These are phyloP conservation scores for Acmispon strigosus DNA, from an alignment of 306 rosid species.

Conservation along the genomic window DNA sequence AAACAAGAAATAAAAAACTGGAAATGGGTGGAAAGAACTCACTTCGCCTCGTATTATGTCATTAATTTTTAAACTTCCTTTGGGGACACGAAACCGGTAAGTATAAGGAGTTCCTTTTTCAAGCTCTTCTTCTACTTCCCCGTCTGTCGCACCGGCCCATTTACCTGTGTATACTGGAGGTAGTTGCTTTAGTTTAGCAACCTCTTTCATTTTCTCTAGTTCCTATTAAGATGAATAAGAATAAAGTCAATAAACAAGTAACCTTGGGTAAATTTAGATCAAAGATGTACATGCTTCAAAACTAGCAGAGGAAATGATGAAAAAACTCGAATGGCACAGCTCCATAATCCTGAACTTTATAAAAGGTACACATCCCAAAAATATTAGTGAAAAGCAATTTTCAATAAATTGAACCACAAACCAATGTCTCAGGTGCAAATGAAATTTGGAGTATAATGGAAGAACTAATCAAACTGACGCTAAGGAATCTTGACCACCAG, in stretches of 20 bases:
- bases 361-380: background rate
- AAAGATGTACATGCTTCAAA: background rate
- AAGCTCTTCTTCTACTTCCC: conserved; percentile 68
- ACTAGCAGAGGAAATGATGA: background rate
- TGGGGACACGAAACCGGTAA: conserved; percentile 76
- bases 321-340: background rate
- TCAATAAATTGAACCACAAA: conserved; percentile 6
- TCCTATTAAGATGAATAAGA: conserved; percentile 44
- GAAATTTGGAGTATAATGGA: background rate
- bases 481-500: background rate
- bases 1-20: background rate
- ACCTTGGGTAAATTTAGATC: background rate
- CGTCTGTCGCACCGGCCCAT: conserved; percentile 66
- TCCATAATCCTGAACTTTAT: background rate
- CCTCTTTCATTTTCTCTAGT: conserved; percentile 88
- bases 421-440: background rate
- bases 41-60: conserved; percentile 92
- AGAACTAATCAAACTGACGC: background rate
- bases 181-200: conserved; percentile 61
- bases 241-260: background rate
- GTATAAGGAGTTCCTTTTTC: conserved; percentile 69
- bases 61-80: conserved; percentile 76
- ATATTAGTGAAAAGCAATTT: background rate
- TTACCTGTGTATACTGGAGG: conserved; percentile 90
- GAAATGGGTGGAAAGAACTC: conserved; percentile 19